Base-by-base conservation (phyloP, 495 filamentous ascomycete species). In the Aspergillus incahuasiensis region DNA sequence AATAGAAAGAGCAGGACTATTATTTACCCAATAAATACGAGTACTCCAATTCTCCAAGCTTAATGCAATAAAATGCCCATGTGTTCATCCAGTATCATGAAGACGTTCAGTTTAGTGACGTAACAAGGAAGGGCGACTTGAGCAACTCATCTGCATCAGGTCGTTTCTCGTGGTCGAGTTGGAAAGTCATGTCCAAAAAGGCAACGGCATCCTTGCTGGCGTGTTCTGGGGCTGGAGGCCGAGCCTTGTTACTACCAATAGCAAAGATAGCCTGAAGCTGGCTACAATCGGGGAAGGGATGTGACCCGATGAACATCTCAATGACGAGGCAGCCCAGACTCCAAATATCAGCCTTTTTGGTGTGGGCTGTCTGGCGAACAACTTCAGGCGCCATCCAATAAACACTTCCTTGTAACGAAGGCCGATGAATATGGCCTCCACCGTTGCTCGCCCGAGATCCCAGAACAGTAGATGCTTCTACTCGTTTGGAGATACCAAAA, bases 331-430 rank as follows among this genome's bases (percentile, higher is more conserved):
- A 99, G 20, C 94, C 94, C 32, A 99, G 79, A 52, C 90, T 95
- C 94, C 94, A 99, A 66, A 99, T 97, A 68, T 99, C 94, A n/a
- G 95, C 94, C 74, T 99, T 99, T 67, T 92, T 91, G 0, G 94
- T 97, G 68, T 99, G 96, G 0, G 90, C 89, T 1, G 92, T 97
- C 71, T 97, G 94, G 57, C 91, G 91, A 49, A 99, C 95, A 28
- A 99, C 94, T 72, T 99, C 94, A 24, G 94, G 94, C 2, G 94
- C 94, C 94, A 99, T 99, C 94, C 94, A 99, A 72, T 97, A 99
- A 43, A 99, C 94, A 52, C 90, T 96, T 25, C 94, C 94, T 64
- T 99, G 94, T 12, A 99, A 78, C 1, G 92, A 97, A 2, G 95
- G 92, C 12, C 94, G 86, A 67, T 95, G 83, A 58, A 86, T 82